Evolutionary conservation across 306 rosid species (phyloP).

Genomic region (Vigna radiata): DNA sequence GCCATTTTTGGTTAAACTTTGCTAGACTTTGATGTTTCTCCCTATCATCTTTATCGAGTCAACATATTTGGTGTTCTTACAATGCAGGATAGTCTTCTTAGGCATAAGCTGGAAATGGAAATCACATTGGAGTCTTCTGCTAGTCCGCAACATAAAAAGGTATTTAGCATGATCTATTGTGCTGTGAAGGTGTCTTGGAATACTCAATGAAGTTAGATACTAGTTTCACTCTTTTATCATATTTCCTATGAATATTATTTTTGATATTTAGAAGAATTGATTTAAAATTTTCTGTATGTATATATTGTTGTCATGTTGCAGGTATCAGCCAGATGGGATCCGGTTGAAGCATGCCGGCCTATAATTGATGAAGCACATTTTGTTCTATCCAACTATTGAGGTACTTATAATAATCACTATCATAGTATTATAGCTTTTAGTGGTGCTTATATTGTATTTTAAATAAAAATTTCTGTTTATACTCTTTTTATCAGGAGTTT

Average conservation of each 20-base stretch:
- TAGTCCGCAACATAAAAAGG: constrained; percentile 50
- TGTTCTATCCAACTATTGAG: constrained; percentile 80
- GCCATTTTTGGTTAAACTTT: not conserved
- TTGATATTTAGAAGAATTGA: not conserved
- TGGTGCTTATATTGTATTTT: constrained; percentile 25
- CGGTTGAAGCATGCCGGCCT: constrained; percentile 74
- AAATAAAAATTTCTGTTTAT: constrained; percentile 6
- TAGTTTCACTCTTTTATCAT: constrained; percentile 29
- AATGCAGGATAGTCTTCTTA: constrained; percentile 57
- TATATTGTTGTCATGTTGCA: constrained; percentile 48
- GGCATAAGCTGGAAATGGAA: constrained; percentile 47
- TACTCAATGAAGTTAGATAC: constrained; percentile 6
- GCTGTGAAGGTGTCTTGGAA: constrained; percentile 24
- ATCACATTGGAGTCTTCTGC: constrained; percentile 44
- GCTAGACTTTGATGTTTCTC: constrained; percentile 15
- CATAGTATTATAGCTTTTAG: constrained; percentile 14
- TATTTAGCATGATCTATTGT: constrained; percentile 26
- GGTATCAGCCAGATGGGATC: constrained; percentile 77
- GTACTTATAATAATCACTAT: constrained; percentile 47
- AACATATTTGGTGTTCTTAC: constrained; percentile 29
- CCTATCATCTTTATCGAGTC: constrained; percentile 13
- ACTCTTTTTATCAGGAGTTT: constrained; percentile 70
- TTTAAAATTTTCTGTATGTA: not conserved
- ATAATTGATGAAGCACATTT: constrained; percentile 76
- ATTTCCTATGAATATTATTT: constrained; percentile 8